phyloP scores from a whole-genome alignment of 345 rosid genomes.

The Microthlaspi erraticum region DNA sequence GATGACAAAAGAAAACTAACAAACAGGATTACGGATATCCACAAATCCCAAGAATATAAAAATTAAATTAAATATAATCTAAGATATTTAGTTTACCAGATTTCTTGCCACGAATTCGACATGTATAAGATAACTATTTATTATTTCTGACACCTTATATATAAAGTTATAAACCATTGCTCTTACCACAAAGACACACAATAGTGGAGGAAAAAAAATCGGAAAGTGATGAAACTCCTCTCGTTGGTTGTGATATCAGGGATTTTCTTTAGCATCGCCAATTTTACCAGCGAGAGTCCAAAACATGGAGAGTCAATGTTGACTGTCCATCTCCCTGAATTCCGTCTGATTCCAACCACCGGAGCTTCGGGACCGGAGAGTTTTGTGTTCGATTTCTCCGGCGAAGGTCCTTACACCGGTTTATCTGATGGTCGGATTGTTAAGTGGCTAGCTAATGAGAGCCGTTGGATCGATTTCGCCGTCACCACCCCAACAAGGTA shows the following conservation, averaged over 20 bases:
- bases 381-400: constrained; percentile 56
- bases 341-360: constrained; percentile 35
- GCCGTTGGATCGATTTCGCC: constrained; percentile 71
- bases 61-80: neutral
- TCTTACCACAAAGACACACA: constrained; percentile 16
- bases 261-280: constrained; percentile 6
- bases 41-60: constrained; percentile 21
- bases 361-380: constrained; percentile 73
- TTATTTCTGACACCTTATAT: constrained; percentile 35
- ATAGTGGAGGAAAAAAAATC: neutral
- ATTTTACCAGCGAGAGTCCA: constrained; percentile 24
- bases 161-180: constrained; percentile 7
- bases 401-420: constrained; percentile 69
- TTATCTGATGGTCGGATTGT: constrained; percentile 71
- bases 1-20: neutral
- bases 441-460: constrained; percentile 55
- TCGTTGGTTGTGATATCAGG: constrained; percentile 27
- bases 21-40: neutral
- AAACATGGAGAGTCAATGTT: constrained; percentile 38
- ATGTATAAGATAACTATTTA: constrained; percentile 24
- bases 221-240: constrained; percentile 23
- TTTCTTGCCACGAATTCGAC: constrained; percentile 39
- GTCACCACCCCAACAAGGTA: constrained; percentile 66
- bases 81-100: neutral
- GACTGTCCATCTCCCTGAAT: constrained; percentile 26